These are phyloP conservation scores for Tanacetum coccineum DNA, from an alignment of 129 eudicot genomes.

Conservation along the genomic window DNA sequence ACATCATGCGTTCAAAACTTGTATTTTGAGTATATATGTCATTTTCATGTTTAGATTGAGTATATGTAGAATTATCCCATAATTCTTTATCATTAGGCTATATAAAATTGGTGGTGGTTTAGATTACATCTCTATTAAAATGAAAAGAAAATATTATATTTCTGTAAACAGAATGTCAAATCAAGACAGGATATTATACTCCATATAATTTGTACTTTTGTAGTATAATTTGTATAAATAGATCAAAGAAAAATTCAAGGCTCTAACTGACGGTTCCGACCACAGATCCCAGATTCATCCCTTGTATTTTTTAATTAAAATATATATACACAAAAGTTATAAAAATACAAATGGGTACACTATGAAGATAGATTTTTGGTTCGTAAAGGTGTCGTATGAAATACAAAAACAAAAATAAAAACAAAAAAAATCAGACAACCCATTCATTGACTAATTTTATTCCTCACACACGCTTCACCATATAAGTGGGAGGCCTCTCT, in stretches of 20 bases:
- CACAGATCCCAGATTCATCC: neutral
- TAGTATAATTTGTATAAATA: too few relatives aligned
- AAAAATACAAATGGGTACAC: neutral
- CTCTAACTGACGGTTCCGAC: neutral
- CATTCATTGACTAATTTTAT: slow-evolving; percentile 22
- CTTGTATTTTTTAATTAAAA: neutral
- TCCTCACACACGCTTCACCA: slow-evolving; percentile 28
- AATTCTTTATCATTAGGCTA: too few relatives aligned
- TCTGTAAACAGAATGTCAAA: too few relatives aligned
- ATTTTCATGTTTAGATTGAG: too few relatives aligned
- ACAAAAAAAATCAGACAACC: slow-evolving; percentile 12
- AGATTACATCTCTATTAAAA: too few relatives aligned
- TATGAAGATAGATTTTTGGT: neutral
- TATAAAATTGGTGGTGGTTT: too few relatives aligned
- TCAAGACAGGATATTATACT: too few relatives aligned
- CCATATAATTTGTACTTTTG: too few relatives aligned
- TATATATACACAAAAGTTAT: neutral
- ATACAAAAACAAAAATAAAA: neutral
- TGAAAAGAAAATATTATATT: too few relatives aligned
- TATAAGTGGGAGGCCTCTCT: slow-evolving; percentile 38
- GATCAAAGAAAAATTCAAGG: neutral
- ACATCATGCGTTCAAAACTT: too few relatives aligned
- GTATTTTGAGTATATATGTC: too few relatives aligned
- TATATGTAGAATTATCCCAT: too few relatives aligned
- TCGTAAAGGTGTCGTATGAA: slow-evolving; percentile 7